Evolutionary conservation across 2,329 filamentous ascomycete genomes (phyloP).

Genomic region (Cytospora schulzeri): DNA sequence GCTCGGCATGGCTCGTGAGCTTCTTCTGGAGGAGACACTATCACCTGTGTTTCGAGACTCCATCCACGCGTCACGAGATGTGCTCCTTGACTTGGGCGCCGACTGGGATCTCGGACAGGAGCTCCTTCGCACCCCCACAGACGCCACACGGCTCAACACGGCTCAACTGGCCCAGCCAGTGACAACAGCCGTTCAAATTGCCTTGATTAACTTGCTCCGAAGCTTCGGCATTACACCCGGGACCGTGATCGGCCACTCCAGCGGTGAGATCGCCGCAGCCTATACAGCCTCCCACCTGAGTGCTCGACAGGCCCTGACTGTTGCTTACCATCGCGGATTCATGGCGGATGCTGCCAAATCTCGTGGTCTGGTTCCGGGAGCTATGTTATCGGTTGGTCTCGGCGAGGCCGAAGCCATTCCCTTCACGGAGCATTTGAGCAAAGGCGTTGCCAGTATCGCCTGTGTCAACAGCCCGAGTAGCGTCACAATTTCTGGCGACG

Average conservation of each 20-base stretch:
- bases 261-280: slow-evolving; percentile 45
- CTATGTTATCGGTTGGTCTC: slow-evolving; percentile 30
- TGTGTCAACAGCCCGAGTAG: slow-evolving; percentile 57
- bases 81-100: neutral
- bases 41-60: slow-evolving; percentile 2
- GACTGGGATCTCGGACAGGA: slow-evolving; percentile 4
- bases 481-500: slow-evolving; percentile 52
- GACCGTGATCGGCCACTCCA: slow-evolving; percentile 43
- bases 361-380: slow-evolving; percentile 4
- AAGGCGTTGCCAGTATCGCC: slow-evolving; percentile 40
- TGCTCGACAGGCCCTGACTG: neutral
- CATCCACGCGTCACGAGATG: neutral
- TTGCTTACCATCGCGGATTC: slow-evolving; percentile 14
- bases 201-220: slow-evolving; percentile 41
- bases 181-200: slow-evolving; percentile 52
- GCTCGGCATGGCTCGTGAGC: slow-evolving; percentile 1
- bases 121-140: slow-evolving; percentile 5
- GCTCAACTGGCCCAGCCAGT: slow-evolving; percentile 44
- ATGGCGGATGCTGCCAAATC: neutral
- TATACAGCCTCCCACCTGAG: slow-evolving; percentile 36
- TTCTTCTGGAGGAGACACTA: neutral
- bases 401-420: neutral
- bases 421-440: slow-evolving; percentile 21
- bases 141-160: neutral
- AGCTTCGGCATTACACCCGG: slow-evolving; percentile 35